Base-by-base conservation (phyloP, 495 filamentous ascomycete species). In the Penicillium coffeae region DNA sequence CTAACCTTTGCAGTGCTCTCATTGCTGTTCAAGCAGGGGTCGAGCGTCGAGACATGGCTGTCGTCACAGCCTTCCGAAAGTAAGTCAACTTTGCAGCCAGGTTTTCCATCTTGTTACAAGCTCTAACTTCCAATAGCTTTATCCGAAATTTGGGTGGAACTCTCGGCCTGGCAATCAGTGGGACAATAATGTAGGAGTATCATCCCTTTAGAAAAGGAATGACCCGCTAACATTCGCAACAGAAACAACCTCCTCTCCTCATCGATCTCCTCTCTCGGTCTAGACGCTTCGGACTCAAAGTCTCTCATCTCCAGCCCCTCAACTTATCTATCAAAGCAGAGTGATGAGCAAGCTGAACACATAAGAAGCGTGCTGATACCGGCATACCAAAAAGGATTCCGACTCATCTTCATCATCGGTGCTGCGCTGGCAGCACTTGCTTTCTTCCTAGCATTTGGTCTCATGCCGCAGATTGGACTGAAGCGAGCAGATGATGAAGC, bases 11-110 rank as follows among this genome's bases (percentile, higher is more conserved):
- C 22, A 63, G 64, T 8, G 47, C 74, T 18, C 65, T 79, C 0
- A 75, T 79, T 27, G 76, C 76, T 8, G 63, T 77, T 13, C 76
- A 79, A 56, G 76, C 76, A 5, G 75, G 76, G 1, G 76, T 78
- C 18, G 70, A 71, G 16, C 61, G 76, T 55, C 60, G 68, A 20
- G 74, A 80, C 22, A 80, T 78, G 76, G 77, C 77, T 14, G 72
- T 79, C 7, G 72, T 78, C 12, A 80, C 77, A 5, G 66, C 72
- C 4, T 76, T 76, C 48, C 63, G 77, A 25, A 80, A 78, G 76
- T 79, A 58, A 46, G 70, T 52, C 18, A 1, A 18, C 8, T 9
- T 30, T 30, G 25, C 5, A 10, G 4, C 25, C 10, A 10, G 10
- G 25, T 5, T 30, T 30, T 5, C 27, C 35, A 50, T 48, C 21